These are phyloP conservation scores for Talaromyces trachyspermus DNA, from an alignment of 495 filamentous ascomycete species.

Conservation along the genomic window DNA sequence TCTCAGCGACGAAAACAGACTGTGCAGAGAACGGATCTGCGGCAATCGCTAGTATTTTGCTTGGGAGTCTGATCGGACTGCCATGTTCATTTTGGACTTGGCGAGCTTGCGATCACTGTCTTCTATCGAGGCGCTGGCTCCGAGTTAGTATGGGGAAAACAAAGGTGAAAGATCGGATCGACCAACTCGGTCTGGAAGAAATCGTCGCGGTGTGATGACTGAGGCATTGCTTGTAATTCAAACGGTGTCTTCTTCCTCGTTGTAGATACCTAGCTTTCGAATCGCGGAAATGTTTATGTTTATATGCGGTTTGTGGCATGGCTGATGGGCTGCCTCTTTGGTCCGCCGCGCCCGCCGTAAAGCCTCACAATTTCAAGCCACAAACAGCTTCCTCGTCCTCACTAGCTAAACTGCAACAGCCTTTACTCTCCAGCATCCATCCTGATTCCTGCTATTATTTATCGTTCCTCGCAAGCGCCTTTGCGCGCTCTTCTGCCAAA, in stretches of 20 bases:
- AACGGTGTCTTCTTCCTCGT: too few species aligned
- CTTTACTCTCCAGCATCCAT: constrained; percentile 4
- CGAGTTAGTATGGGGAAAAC: constrained; percentile 8
- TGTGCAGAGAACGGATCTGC: constrained; percentile 54
- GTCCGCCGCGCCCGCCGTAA: constrained; percentile 3
- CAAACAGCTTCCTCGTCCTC: constrained; percentile 11
- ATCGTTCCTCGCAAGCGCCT: constrained; percentile 14
- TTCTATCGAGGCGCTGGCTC: constrained; percentile 59
- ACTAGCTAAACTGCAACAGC: constrained; percentile 7
- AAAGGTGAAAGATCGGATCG: constrained; percentile 2
- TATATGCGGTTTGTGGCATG: too few species aligned
- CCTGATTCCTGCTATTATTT: constrained; percentile 11
- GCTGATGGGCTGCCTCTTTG: constrained; percentile 2
- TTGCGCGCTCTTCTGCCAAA: constrained; percentile 32
- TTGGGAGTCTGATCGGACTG: constrained; percentile 68
- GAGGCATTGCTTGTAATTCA: too few species aligned
- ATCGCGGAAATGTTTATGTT: too few species aligned
- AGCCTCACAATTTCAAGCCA: constrained; percentile 6
- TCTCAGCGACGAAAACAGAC: constrained; percentile 75
- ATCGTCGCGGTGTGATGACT: constrained; percentile 56
- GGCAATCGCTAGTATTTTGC: constrained; percentile 77
- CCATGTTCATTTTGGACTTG: constrained; percentile 82
- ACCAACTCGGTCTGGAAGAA: constrained; percentile 88
- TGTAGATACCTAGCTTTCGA: too few species aligned
- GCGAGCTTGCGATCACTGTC: constrained; percentile 62